Evolutionary conservation across 2,329 filamentous ascomycete genomes (phyloP), one percentile per base, ranked within the genome.

Genomic region (Juglanconis oblonga): DNA sequence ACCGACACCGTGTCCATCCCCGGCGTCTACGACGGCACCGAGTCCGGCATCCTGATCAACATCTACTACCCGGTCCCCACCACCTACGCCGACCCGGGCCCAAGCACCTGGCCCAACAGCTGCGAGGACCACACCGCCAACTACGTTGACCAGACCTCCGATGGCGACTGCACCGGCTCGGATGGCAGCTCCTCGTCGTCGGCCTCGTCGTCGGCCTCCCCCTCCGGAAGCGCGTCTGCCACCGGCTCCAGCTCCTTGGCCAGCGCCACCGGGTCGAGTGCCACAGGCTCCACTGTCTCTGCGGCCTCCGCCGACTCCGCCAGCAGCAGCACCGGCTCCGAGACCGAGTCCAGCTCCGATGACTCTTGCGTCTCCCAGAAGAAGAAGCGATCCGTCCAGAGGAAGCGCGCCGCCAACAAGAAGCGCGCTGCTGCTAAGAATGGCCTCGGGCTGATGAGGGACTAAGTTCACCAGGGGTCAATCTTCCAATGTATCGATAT

Each of bases 111-210:
- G 72, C 73, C 73, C 64, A 68, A 66, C 58, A 59, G 58, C 33
- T 75, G 73, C 62, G 69, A 71, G 66, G 73, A 75, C 62, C 72
- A 74, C 68, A 74, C 73, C 44, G 68, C 71, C 65, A 75, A 75
- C 72, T 62, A 69, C 4, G 65, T 62, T 32, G 73, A 71, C 11
- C 67, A 70, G 68, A 52, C 65, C 29, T 68, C 62, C 54, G 73
- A 75, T 38, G 73, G 73, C 50, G 72, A 75, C 69, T 75, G 73
- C 71, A 74, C 72, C 63, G 48, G 52, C 47, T 45, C 52, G 29
- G 50, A 48, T 14, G 31, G 63, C 42, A 61, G 53, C 49, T 47
- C 40, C 6, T 48, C 44, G 31, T 53, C 56, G 3, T 38, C 49
- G 24, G 2, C 24, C 24, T 24, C 24, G 24, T 24, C 24, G 24